These are phyloP conservation scores for Beta lomatogona DNA, from an alignment of 179 eudicot species.

Conservation along the genomic window DNA sequence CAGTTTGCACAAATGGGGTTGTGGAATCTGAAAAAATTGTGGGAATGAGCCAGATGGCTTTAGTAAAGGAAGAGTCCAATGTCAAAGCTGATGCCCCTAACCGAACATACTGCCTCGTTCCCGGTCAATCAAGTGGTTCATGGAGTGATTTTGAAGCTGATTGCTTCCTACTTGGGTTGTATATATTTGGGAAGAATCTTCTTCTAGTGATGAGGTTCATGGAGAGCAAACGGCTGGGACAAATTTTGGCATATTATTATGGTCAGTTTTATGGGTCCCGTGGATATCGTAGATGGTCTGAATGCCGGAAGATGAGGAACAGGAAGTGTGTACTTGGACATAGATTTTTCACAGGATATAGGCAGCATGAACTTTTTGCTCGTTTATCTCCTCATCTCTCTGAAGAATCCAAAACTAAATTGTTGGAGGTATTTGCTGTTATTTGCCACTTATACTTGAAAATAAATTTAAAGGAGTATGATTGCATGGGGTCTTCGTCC, in stretches of 20 bases:
- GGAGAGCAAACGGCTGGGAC: conserved; percentile 55
- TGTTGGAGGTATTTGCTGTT: conserved; percentile 43
- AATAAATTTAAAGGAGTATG: not conserved
- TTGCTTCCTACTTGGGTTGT: conserved; percentile 67
- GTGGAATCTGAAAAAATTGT: not conserved
- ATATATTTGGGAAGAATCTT: conserved; percentile 70
- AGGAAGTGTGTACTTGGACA: conserved; percentile 53
- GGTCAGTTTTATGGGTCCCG: conserved; percentile 56
- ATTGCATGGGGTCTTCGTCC: conserved; percentile 11
- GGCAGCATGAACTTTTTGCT: conserved; percentile 62
- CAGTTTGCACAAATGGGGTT: conserved; percentile 12
- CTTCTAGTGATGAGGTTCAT: conserved; percentile 51
- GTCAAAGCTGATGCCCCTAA: conserved; percentile 19
- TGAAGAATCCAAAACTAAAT: conserved; percentile 45
- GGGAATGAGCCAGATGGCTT: conserved; percentile 1
- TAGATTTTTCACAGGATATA: conserved; percentile 56
- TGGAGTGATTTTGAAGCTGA: conserved; percentile 71
- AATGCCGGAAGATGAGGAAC: conserved; percentile 57
- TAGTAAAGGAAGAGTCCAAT: conserved; percentile 15
- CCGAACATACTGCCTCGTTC: conserved; percentile 35
- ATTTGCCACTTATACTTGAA: conserved; percentile 24
- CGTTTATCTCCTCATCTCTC: conserved; percentile 52
- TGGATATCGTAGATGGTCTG: conserved; percentile 58
- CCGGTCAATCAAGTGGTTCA: conserved; percentile 38
- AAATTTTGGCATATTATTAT: conserved; percentile 57